phyloP scores from a whole-genome alignment of 2,329 filamentous ascomycete species.

The Mariannaea sp. region DNA sequence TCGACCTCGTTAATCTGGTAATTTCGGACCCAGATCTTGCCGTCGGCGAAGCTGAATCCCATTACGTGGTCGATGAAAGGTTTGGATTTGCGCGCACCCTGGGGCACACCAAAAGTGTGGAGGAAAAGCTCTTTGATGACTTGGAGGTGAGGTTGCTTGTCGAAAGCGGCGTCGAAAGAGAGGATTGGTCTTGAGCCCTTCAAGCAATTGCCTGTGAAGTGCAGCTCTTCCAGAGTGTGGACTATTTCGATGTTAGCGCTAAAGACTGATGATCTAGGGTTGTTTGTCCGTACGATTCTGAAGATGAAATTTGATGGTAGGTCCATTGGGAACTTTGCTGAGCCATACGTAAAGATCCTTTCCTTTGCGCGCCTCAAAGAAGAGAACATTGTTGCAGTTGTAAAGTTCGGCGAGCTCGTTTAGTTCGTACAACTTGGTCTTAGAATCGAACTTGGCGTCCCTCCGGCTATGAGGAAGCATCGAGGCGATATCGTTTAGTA shows the following conservation, averaged over 20 bases:
- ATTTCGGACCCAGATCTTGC: conserved; percentile 94
- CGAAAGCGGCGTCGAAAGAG: conserved; percentile 88
- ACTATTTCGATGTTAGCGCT: conserved; percentile 54
- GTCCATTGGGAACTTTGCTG: conserved; percentile 78
- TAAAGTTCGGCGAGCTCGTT: conserved; percentile 79
- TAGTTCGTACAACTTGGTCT: conserved; percentile 82
- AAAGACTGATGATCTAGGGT: background rate
- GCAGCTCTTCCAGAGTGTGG: conserved; percentile 95
- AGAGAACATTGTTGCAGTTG: conserved; percentile 93
- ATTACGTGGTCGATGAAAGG: conserved; percentile 97
- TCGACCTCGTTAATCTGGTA: conserved; percentile 92
- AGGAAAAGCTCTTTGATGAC: conserved; percentile 89
- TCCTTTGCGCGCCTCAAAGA: conserved; percentile 93
- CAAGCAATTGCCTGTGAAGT: conserved; percentile 95
- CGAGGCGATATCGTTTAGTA: conserved; percentile 85
- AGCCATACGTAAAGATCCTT: conserved; percentile 96
- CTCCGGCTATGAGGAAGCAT: conserved; percentile 92
- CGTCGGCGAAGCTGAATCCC: conserved; percentile 86
- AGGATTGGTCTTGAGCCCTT: conserved; percentile 91
- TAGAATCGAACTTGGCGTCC: conserved; percentile 96
- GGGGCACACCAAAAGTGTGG: conserved; percentile 90
- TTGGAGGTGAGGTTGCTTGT: conserved; percentile 76
- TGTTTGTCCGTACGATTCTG: conserved; percentile 65
- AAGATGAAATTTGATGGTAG: conserved; percentile 70
- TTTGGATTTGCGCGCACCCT: conserved; percentile 85